Evolutionary conservation across 1,139 yeast genomes (phyloP).

Genomic region (Candida gigantensis): DNA sequence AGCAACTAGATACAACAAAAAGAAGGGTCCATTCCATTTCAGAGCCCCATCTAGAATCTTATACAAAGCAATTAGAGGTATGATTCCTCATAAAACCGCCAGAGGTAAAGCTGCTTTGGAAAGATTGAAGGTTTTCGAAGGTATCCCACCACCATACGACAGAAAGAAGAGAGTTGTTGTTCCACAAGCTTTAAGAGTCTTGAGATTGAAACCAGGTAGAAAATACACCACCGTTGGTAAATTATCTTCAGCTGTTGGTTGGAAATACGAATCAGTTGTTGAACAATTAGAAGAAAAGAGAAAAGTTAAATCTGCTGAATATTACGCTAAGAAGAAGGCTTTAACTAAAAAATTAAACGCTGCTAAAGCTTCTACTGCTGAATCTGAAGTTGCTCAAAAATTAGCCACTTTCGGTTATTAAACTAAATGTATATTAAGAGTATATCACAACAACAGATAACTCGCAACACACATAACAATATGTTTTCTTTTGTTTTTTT

Average conservation of each 20-base stretch:
- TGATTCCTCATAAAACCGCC: constrained; percentile 99
- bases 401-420: constrained; percentile 83
- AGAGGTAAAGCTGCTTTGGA: constrained; percentile 99
- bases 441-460: too few species aligned
- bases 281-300: constrained; percentile 99
- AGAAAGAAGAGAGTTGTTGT: constrained; percentile 99
- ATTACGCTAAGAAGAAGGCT: constrained; percentile 98
- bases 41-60: constrained; percentile 99
- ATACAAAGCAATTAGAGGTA: constrained; percentile 99
- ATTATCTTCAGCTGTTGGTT: constrained; percentile 95
- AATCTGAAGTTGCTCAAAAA: constrained; percentile 72
- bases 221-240: constrained; percentile 98
- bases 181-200: constrained; percentile 99
- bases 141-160: constrained; percentile 99
- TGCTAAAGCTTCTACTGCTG: constrained; percentile 80
- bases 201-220: constrained; percentile 99
- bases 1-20: constrained; percentile 98
- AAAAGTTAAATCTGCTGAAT: constrained; percentile 98
- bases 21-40: constrained; percentile 99
- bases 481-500: too few species aligned
- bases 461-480: too few species aligned
- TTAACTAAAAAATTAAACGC: constrained; percentile 86
- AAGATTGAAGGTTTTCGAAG: constrained; percentile 99
- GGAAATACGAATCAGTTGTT: constrained; percentile 99
- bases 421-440: too few species aligned